Evolutionary conservation across 495 filamentous ascomycete genomes (phyloP).

Genomic region (Aspergillus homomorphus): DNA sequence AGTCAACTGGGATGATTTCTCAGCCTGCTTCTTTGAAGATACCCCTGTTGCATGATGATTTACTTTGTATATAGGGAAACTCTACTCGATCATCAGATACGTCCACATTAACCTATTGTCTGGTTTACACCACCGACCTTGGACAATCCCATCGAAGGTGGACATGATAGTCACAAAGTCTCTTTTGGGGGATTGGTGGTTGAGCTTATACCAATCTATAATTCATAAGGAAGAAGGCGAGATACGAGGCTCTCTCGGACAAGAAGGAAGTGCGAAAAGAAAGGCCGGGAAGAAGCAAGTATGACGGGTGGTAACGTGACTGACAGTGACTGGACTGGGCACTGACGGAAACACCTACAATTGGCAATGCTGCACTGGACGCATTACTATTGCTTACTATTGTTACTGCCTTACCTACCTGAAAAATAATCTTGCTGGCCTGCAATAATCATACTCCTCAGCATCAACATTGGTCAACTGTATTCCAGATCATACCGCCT

Average conservation of each 20-base stretch:
- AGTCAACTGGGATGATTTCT: conserved; percentile 60
- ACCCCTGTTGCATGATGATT: not conserved
- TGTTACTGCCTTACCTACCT: not conserved
- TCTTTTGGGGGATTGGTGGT: too few relatives aligned
- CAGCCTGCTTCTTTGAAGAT: not conserved
- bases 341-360: not conserved
- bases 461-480: not conserved
- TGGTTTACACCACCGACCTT: conserved; percentile 36
- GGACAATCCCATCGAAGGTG: conserved; percentile 72
- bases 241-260: not conserved
- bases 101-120: not conserved
- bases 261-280: not conserved
- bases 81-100: conserved; percentile 28
- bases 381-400: not conserved
- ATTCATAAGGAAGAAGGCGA: too few relatives aligned
- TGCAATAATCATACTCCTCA: not conserved
- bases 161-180: too few relatives aligned
- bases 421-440: not conserved
- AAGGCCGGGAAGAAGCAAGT: not conserved
- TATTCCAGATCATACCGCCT: not conserved
- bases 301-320: conserved; percentile 1
- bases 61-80: conserved; percentile 42
- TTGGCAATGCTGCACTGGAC: not conserved
- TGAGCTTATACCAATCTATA: too few relatives aligned
- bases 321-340: not conserved